Base-by-base conservation (phyloP, 192 early-diverging fungal genomes). In the Dissophora ornata region DNA sequence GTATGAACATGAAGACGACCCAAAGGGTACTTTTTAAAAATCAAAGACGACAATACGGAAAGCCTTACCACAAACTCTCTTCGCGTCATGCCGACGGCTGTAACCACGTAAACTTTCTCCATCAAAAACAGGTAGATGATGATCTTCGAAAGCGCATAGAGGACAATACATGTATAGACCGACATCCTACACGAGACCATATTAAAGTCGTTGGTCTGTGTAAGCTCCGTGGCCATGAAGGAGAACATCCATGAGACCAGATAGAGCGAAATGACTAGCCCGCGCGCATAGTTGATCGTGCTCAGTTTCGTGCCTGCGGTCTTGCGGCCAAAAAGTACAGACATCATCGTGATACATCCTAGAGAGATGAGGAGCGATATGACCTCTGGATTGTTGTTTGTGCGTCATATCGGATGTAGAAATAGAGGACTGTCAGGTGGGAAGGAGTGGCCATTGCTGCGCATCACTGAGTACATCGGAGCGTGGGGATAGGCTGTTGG, bases 51-150 rank as follows among this genome's bases (percentile, higher is more conserved):
- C 6, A 38, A 38, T 6, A 13, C 36, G 36, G 7, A 13, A 38
- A 15, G 18, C 1, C 71, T 71, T 36, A 83, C 56, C 26, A 42
- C 55, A 0, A 71, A 69, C 15, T 59, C 36, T 12, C 57, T 55
- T 38, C 82, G 40, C 1, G 68, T 54, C 21, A 33, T n/a, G 12
- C 65, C 56, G n/a, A 56, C 38, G 7, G 53, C 65, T 1, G 54
- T 67, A 21, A 67, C 65, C 13, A 67, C 56, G 21, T 67, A 58
- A 15, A 69, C 67, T 45, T 60, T 57, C 78, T 81, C 80, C 26
- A 79, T 81, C 54, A 83, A 61, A 44, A 81, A 83, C 4, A 83
- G 50, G 46, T 79, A 83, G 12, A 83, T 61, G 1, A 81, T 51
- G 18, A 81, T 63, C 29, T 83, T 83, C 44, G 69, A 58, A 9